Base-by-base conservation (phyloP, 2,329 filamentous ascomycete genomes). In the Aspergillus sp. region DNA sequence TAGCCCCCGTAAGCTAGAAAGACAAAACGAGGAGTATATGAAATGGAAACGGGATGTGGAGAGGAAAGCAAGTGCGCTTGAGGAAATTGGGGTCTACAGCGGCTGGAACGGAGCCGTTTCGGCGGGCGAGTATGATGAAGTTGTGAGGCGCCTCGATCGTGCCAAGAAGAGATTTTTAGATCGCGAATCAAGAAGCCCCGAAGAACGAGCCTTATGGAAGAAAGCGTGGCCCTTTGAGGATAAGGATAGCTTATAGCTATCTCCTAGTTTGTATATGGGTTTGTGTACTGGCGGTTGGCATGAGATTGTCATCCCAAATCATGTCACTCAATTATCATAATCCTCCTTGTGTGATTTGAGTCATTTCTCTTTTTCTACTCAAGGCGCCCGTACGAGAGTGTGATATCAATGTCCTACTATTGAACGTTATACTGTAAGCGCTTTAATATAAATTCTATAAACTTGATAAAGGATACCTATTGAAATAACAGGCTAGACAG, bases 31-130 rank as follows among this genome's bases (percentile, higher is more conserved):
- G 22, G 42, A 63, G 50, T 63, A 61, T 20, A 47, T 52, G 22
- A 62, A 64, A 51, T 68, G 63, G 63, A 51, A 59, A 29, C 52
- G 49, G 49, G 64, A 65, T 22, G 24, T 67, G n/a, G 63, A 67
- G 29, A 60, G 60, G 32, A 67, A 65, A 58, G 24, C 58, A 26
- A 58, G 54, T 50, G 53, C 67, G 4, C 20, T 65, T 45, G 53
- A 62, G 18, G 59, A 63, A 52, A 49, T 65, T 39, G 63, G 63
- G 3, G 60, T 60, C 2, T 67, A 65, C 56, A 55, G 54, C 14
- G 65, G 66, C n/a, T 68, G 63, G 64, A 63, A 63, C 55, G 64
- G 61, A 32, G 63, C 60, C 20, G 63, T 65, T 18, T 57, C 55
- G 50, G 58, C 63, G 49, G 18, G 53, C 12, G 58, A 65, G 16